A percentile compares a stretch with the other conserved stretches of the same genome.
These are phyloP conservation scores for Aspergillus sp. DNA, from an alignment of 2,329 filamentous ascomycete species.

Conservation along the genomic window DNA sequence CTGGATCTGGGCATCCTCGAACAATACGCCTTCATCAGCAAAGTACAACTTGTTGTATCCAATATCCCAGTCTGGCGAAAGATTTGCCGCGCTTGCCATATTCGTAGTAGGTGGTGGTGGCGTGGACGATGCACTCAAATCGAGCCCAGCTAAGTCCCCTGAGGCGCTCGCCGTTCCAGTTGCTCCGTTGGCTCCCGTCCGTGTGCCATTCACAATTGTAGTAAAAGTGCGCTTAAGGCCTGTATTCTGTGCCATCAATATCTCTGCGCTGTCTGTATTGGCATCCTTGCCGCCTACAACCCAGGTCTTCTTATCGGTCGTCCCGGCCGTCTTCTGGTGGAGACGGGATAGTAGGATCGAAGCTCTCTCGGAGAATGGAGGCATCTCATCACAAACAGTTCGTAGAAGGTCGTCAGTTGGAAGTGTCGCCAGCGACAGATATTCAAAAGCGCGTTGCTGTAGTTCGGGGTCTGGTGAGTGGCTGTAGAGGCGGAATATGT, in stretches of 20 bases:
- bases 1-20: conserved; percentile 93
- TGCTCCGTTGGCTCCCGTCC: conserved; percentile 35
- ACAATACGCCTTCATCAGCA: conserved; percentile 79
- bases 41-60: conserved; percentile 84
- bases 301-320: conserved; percentile 95
- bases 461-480: conserved; percentile 93
- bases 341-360: conserved; percentile 88
- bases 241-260: conserved; percentile 75
- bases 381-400: conserved; percentile 98
- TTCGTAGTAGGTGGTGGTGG: conserved; percentile 70
- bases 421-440: conserved; percentile 79
- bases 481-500: conserved; percentile 88
- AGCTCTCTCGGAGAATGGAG: conserved; percentile 90
- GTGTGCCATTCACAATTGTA: conserved; percentile 47
- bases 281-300: conserved; percentile 96
- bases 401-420: conserved; percentile 88
- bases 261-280: conserved; percentile 76
- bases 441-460: conserved; percentile 95
- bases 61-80: conserved; percentile 91
- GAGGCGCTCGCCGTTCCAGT: conserved; percentile 45
- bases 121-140: conserved; percentile 64
- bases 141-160: conserved; percentile 77
- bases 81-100: conserved; percentile 84
- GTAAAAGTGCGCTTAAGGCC: conserved; percentile 86
- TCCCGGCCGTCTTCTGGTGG: conserved; percentile 90